A percentile compares a stretch with the other conserved stretches of the same genome.
Conservation (phyloP, 371 early-diverging fungal genomes). For the Conidiobolus incongruus region DNA sequence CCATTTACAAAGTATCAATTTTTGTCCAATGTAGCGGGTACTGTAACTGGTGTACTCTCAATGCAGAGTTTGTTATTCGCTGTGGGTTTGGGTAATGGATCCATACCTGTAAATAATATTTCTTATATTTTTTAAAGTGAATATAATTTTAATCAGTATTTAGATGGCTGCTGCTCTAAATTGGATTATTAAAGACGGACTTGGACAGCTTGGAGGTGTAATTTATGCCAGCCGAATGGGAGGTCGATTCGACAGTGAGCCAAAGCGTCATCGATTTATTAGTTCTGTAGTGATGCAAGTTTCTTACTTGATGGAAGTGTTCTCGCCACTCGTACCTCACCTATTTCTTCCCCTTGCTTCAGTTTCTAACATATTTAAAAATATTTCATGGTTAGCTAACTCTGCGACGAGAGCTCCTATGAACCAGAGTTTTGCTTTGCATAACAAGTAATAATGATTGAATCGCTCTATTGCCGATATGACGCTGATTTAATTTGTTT, state of each 20-base stretch:
- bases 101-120: constrained; percentile 16
- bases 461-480: too few relatives aligned
- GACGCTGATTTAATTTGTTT: too few relatives aligned
- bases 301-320: constrained; percentile 37
- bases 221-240: constrained; percentile 37
- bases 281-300: constrained; percentile 33
- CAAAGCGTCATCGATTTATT: constrained; percentile 50
- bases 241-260: constrained; percentile 44
- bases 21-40: constrained; percentile 36
- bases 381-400: constrained; percentile 52
- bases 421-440: constrained; percentile 30
- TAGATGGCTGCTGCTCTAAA: constrained; percentile 51
- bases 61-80: constrained; percentile 51
- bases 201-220: constrained; percentile 66
- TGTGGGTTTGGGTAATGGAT: constrained; percentile 41
- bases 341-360: constrained; percentile 40
- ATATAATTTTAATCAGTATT: not conserved
- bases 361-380: constrained; percentile 55
- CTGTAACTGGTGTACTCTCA: constrained; percentile 43
- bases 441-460: constrained; percentile 46
- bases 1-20: constrained; percentile 45
- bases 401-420: constrained; percentile 55
- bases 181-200: constrained; percentile 72
- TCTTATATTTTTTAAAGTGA: not conserved
- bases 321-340: constrained; percentile 42